Base-by-base conservation (phyloP, 2,329 filamentous ascomycete species). In the Beauveria scarabaeidicola region DNA sequence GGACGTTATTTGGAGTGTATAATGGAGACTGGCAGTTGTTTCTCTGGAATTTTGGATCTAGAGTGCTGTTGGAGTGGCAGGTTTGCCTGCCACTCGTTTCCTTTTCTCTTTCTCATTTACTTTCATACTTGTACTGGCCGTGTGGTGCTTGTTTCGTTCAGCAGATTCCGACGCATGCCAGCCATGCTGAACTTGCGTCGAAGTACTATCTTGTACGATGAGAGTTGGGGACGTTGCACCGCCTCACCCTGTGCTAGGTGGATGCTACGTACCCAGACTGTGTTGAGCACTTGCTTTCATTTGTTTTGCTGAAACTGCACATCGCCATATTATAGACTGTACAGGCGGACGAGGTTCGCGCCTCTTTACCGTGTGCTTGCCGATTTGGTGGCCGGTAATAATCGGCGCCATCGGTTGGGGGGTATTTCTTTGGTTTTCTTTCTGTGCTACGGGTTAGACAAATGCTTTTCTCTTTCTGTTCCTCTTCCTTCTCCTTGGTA, bases 301-400 rank as follows among this genome's bases (percentile, higher is more conserved):
- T 51, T 58, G 55, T 58, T 43, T 58, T 43, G 55, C 55, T 58
- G 55, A 44, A 51, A 58, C 55, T 47, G 50, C 50, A 59, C 48
- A 52, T 40, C 50, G 57, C 57, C 57, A 53, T 59, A 29, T 53
- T 73, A 72, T 71, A 74, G 71, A 69, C 61, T 72, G 68, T 69
- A 72, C 64, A 70, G 71, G 69, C 65, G 67, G 69, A 66, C 63
- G 67, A 67, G 72, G 72, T 72, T 73, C 70, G 66, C 70, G 63
- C 69, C 69, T 69, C 64, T 43, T 58, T 58, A 58, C 55, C 55
- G 55, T 58, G 47, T 52, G 55, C 55, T 64, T 65, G 65, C 66
- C 65, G 68, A 66, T 69, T 65, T 68, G 69, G 44, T 44, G 36
- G 9, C 61, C 66, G 69, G 66, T 66, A 70, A 65, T 63, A 65